Base-by-base conservation (phyloP, 306 rosid genomes). In the Acacia confusa region DNA sequence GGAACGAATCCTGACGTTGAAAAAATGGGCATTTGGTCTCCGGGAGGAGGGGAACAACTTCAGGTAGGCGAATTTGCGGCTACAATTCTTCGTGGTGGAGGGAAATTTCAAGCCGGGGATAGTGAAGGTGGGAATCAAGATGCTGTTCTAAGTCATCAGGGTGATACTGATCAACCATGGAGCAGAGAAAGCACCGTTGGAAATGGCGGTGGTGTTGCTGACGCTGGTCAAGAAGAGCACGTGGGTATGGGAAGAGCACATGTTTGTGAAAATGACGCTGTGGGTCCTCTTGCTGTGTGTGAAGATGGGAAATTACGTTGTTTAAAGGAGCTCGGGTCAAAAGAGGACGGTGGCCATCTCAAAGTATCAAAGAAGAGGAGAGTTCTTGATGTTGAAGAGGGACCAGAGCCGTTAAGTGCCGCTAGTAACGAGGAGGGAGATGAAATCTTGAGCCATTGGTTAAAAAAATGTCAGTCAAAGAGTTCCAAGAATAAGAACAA, bases 391-490 rank as follows among this genome's bases (percentile, higher is more conserved):
- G 40, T 75, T 16, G 86, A 76, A 43, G 86, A 78, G 70, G 68
- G 75, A 34, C 27, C 9, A 55, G 58, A 44, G 57, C 77, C 41
- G 30, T 61, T 64, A 71, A 30, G 70, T 75, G 67, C 70, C 1
- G 15, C 74, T 27, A 79, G 53, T 24, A 53, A 67, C 65, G 85
- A 71, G 32, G 72, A 25, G 63, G 80, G 65, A 34, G 82, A 70
- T 64, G 82, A 76, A 66, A 52, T 7, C 67, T 72, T 69, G 55
- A 78, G 71, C 76, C 75, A 71, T 27, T 13, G 74, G 72, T 38
- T 38, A 11, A 85, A 32, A 82, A 83, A 82, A 28, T 90, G 85
- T 50, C 79, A 83, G 58, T 84, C 88, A 14, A 89, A 78, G 85
- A 84, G 85, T 67, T 76, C 86, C 32, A 73, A 69, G 67, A 68